Conservation (phyloP, 2,329 filamentous ascomycete species). For the Nigrograna mackinnonii region DNA sequence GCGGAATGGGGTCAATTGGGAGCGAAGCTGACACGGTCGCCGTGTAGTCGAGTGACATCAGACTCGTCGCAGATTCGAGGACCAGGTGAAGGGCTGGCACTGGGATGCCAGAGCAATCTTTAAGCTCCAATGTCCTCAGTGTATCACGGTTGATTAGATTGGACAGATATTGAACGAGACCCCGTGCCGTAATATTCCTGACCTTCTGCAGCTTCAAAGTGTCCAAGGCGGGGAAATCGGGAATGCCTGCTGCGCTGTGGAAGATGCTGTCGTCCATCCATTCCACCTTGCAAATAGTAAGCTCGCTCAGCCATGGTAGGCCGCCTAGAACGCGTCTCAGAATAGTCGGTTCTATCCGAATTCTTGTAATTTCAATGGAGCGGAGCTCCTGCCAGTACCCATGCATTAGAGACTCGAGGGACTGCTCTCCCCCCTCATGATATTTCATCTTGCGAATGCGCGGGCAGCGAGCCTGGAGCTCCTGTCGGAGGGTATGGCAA, state of each 20-base stretch:
- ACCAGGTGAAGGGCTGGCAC: constrained; percentile 64
- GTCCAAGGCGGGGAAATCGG: constrained; percentile 74
- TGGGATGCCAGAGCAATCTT: constrained; percentile 68
- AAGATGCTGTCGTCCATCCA: constrained; percentile 81
- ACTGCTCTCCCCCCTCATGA: constrained; percentile 74
- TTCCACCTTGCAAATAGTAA: constrained; percentile 72
- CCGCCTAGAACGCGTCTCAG: constrained; percentile 72
- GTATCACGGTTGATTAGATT: constrained; percentile 57
- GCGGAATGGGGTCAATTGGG: constrained; percentile 60
- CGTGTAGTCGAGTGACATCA: constrained; percentile 63
- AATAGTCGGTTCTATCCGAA: constrained; percentile 71
- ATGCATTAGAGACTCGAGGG: constrained; percentile 70
- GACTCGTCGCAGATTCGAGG: constrained; percentile 59
- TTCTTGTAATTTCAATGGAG: constrained; percentile 69
- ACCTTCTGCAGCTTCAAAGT: constrained; percentile 74
- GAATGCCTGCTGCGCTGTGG: constrained; percentile 64
- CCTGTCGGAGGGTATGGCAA: constrained; percentile 76
- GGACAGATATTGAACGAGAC: constrained; percentile 70
- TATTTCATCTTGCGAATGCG: constrained; percentile 91
- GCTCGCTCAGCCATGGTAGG: constrained; percentile 69
- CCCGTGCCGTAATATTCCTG: constrained; percentile 71
- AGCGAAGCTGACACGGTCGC: constrained; percentile 62
- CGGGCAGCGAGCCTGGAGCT: constrained; percentile 81
- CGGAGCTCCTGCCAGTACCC: constrained; percentile 73
- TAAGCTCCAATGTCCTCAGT: constrained; percentile 71